Evolutionary conservation across 2,329 filamentous ascomycete species (phyloP).

Genomic region (Aspergillus sp.): DNA sequence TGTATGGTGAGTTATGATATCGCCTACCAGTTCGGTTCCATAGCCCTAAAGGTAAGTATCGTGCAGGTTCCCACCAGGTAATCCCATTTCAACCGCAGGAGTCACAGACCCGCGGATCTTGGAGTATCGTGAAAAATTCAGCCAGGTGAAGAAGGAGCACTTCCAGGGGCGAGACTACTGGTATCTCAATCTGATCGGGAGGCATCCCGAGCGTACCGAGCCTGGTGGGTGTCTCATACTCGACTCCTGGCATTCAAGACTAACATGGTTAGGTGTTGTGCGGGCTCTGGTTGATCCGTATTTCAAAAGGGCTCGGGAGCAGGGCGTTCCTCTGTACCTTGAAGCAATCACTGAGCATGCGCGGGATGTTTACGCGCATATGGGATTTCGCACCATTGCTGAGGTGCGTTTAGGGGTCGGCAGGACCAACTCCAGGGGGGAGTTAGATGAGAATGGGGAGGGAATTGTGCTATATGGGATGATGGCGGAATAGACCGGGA

Average conservation of each 20-base stretch:
- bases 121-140: neutral
- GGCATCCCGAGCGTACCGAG: neutral
- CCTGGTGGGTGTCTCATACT: too few relatives aligned
- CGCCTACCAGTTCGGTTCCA: too few relatives aligned
- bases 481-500: neutral
- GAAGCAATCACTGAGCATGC: neutral
- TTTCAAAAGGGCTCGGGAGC: neutral
- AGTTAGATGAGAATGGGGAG: neutral
- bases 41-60: too few relatives aligned
- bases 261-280: neutral
- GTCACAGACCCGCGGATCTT: neutral
- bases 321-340: neutral
- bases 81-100: neutral
- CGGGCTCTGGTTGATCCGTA: neutral
- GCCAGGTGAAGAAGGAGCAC: neutral
- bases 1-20: neutral
- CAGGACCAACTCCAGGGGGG: neutral
- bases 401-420: neutral
- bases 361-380: neutral
- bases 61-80: neutral
- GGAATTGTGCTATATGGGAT: neutral
- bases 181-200: conserved; percentile 1
- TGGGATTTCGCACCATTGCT: neutral
- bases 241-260: neutral
- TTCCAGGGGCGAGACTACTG: neutral